These are phyloP conservation scores for Xylariaceae sp. DNA, from an alignment of 2,329 filamentous ascomycete genomes.

Conservation along the genomic window DNA sequence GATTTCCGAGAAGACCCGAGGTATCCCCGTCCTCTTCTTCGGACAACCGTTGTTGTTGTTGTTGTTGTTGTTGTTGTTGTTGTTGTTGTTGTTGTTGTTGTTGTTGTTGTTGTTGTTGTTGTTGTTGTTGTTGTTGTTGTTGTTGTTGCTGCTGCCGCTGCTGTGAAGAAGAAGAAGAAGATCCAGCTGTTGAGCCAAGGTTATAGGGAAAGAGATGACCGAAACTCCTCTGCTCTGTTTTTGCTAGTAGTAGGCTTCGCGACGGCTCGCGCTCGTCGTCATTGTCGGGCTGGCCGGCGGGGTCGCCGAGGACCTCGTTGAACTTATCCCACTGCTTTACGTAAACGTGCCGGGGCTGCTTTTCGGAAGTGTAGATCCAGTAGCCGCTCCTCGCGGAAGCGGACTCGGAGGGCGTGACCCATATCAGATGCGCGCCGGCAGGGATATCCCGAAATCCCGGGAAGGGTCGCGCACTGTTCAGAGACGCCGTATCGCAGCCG, in stretches of 20 bases:
- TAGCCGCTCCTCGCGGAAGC: slow-evolving; percentile 50
- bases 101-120: neutral
- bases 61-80: too few species aligned
- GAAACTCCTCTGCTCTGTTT: slow-evolving; percentile 30
- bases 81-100: too few species aligned
- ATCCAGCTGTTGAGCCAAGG: slow-evolving; percentile 29
- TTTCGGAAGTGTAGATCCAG: slow-evolving; percentile 45
- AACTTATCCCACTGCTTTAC: slow-evolving; percentile 43
- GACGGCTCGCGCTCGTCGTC: too few species aligned
- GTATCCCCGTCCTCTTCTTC: slow-evolving; percentile 19
- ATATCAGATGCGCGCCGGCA: slow-evolving; percentile 53
- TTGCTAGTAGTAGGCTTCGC: too few species aligned
- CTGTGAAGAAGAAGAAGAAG: neutral
- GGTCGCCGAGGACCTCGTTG: slow-evolving; percentile 49
- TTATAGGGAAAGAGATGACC: slow-evolving; percentile 42
- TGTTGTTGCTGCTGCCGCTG: too few species aligned
- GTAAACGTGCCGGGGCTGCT: slow-evolving; percentile 30
- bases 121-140: neutral
- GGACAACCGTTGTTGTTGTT: slow-evolving; percentile 5
- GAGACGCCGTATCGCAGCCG: slow-evolving; percentile 48
- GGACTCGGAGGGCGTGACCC: slow-evolving; percentile 46
- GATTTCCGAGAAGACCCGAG: slow-evolving; percentile 27
- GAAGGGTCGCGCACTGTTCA: slow-evolving; percentile 42
- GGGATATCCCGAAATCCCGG: slow-evolving; percentile 51
- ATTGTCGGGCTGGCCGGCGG: slow-evolving; percentile 38